These are phyloP conservation scores for Geotrichum fermentans DNA, from an alignment of 1,139 yeast species.

Conservation along the genomic window DNA sequence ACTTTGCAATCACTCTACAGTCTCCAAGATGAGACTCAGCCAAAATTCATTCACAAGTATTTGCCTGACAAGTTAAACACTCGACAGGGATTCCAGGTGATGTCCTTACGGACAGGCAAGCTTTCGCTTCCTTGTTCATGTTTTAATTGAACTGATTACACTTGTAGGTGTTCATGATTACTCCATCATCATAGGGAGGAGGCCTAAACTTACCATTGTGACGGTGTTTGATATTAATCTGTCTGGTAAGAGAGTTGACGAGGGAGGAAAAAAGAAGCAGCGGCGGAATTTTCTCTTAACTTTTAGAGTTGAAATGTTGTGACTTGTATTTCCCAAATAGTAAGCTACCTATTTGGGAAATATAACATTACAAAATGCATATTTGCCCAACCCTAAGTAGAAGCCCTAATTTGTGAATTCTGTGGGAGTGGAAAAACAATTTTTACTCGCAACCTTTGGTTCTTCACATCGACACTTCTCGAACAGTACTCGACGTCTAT, in stretches of 20 bases:
- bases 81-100: constrained; percentile 4
- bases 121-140: not conserved
- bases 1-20: constrained; percentile 35
- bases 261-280: not conserved
- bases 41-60: constrained; percentile 12
- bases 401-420: not conserved
- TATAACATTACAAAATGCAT: no score
- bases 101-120: constrained; percentile 1
- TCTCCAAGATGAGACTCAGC: constrained; percentile 27
- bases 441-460: constrained; percentile 11
- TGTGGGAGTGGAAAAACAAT: constrained; percentile 4
- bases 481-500: constrained; percentile 18
- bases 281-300: not conserved
- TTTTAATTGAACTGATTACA: constrained; percentile 11
- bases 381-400: constrained; percentile 1
- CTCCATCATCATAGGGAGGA: constrained; percentile 23
- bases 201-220: constrained; percentile 23
- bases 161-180: constrained; percentile 21
- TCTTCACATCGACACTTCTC: constrained; percentile 17
- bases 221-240: not conserved
- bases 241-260: constrained; percentile 6
- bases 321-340: not conserved
- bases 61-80: not conserved
- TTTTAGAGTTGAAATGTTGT: not conserved
- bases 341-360: not conserved